Percentiles rank a stretch among this genome's conserved stretches.
phyloP scores from a whole-genome alignment of 2,329 filamentous ascomycete genomes.

The Microsporum ferrugineum region DNA sequence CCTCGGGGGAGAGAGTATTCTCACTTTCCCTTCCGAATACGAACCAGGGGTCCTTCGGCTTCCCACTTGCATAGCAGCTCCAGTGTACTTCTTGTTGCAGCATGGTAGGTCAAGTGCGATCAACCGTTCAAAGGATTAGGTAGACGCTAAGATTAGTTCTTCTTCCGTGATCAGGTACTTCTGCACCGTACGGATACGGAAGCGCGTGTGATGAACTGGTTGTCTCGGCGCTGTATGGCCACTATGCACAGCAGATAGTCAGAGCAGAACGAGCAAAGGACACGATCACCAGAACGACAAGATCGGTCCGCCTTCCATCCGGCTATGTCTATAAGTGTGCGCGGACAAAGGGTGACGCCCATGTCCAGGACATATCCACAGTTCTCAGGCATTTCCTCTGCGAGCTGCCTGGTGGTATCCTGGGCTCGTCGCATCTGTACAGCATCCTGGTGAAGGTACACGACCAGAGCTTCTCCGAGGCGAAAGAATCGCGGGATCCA shows the following conservation, averaged over 20 bases:
- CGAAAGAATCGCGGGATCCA: slow-evolving; percentile 12
- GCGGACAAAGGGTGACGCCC: slow-evolving; percentile 12
- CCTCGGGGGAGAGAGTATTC: slow-evolving; percentile 32
- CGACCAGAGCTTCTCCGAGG: slow-evolving; percentile 15
- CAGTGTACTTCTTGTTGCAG: slow-evolving; percentile 26
- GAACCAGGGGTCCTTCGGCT: slow-evolving; percentile 29
- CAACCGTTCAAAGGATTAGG: background rate
- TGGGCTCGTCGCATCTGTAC: slow-evolving; percentile 29
- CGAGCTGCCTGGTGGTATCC: slow-evolving; percentile 30
- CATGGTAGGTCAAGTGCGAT: slow-evolving; percentile 21
- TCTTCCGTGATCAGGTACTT: slow-evolving; percentile 17
- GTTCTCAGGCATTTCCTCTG: slow-evolving; percentile 27
- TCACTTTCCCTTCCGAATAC: slow-evolving; percentile 29
- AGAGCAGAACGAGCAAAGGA: slow-evolving; percentile 25
- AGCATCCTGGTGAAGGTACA: slow-evolving; percentile 23
- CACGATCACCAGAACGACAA: slow-evolving; percentile 26
- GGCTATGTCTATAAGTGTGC: slow-evolving; percentile 3
- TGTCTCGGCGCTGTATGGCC: slow-evolving; percentile 29
- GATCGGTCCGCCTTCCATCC: slow-evolving; percentile 24
- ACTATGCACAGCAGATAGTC: slow-evolving; percentile 31
- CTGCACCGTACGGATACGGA: slow-evolving; percentile 25
- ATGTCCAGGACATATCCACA: slow-evolving; percentile 26
- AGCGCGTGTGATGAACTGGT: slow-evolving; percentile 26
- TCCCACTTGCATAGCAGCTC: slow-evolving; percentile 35
- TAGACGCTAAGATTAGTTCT: background rate